Base-by-base conservation (phyloP, 75 land plant genomes). In the Gnetum montanum region DNA sequence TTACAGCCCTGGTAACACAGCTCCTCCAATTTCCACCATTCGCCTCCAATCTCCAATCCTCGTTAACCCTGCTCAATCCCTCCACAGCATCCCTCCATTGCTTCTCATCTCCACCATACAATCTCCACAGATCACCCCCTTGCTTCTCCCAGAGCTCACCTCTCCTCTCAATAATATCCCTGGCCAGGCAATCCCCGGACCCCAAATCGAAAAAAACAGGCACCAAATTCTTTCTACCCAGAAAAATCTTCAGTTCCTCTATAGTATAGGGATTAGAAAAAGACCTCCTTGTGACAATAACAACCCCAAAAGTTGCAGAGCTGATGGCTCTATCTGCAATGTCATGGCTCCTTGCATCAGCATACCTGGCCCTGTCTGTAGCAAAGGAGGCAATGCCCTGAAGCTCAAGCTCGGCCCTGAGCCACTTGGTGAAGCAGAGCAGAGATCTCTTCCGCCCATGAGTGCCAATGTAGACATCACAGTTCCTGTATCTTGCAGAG, bases 101-200 rank as follows among this genome's bases (percentile, higher is more conserved):
- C 20, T 63, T 79, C 72, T 79, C 89, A 24, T 76, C 48, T 1
- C 97, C 97, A 38, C 66, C 84, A 53, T 86, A 92, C 54, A 70
- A 4, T 45, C 62, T 60, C 97, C 97, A 92, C 3, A 92, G 66
- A 62, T 92, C 90, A 29, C 97, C 97, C 11, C 97, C 97, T 31
- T 88, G 78, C 43, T 66, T 69, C 61, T 88, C 97, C 97, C 97
- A 92, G 44, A 84, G 10, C 25, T 76, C 79, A 19, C 97, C 97
- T 31, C 81, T 68, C 60, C 58, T 76, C 75, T 84, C 94, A 48
- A 88, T 67, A 31, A 92, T 84, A 57, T 92, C 97, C 43, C 89
- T 68, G 22, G 79, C 75, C 53, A 87, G 63, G 64, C 97, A 92
- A 52, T 88, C 94, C 10, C 66, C 74, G 12, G 77, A 73, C 43